Percentiles rank a stretch among this genome's conserved stretches.
phyloP scores from a whole-genome alignment of 2,329 filamentous ascomycete species.

The Xylaria polymorpha region DNA sequence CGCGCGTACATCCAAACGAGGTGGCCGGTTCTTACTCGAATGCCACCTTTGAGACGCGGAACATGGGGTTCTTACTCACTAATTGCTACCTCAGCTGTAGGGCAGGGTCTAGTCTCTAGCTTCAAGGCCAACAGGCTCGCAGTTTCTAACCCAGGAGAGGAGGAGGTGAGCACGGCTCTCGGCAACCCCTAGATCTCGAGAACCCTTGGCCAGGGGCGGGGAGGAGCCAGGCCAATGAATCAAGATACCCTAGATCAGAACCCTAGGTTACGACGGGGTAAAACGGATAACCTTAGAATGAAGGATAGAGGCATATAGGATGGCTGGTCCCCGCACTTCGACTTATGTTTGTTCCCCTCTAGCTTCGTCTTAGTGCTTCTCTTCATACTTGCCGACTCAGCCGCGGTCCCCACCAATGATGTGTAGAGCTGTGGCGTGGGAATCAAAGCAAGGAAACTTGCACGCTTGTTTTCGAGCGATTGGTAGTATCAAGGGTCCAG shows the following conservation, averaged over 20 bases:
- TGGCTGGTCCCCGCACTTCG: not conserved
- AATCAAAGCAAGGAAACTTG: constrained; percentile 6
- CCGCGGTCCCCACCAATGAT: constrained; percentile 8
- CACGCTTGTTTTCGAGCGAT: not conserved
- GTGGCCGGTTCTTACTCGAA: not conserved
- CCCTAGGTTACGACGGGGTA: not conserved
- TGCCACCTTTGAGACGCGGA: not conserved
- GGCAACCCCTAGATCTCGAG: not conserved
- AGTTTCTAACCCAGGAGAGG: not conserved
- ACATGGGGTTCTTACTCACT: constrained; percentile 6
- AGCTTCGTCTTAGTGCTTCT: constrained; percentile 4
- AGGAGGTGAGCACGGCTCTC: constrained; percentile 4
- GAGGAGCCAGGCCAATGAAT: constrained; percentile 5
- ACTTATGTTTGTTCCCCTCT: not conserved
- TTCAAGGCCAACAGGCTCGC: not conserved
- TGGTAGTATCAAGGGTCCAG: constrained; percentile 6
- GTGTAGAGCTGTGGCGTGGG: not conserved
- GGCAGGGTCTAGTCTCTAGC: not conserved
- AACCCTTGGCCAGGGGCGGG: not conserved
- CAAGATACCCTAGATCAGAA: not conserved
- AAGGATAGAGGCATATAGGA: not conserved
- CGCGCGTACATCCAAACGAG: not conserved
- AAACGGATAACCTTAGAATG: not conserved
- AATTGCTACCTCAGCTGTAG: constrained; percentile 1
- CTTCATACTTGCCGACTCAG: not conserved